These are phyloP conservation scores for Corchorus capsularis DNA, from an alignment of 345 rosid species.

Conservation along the genomic window DNA sequence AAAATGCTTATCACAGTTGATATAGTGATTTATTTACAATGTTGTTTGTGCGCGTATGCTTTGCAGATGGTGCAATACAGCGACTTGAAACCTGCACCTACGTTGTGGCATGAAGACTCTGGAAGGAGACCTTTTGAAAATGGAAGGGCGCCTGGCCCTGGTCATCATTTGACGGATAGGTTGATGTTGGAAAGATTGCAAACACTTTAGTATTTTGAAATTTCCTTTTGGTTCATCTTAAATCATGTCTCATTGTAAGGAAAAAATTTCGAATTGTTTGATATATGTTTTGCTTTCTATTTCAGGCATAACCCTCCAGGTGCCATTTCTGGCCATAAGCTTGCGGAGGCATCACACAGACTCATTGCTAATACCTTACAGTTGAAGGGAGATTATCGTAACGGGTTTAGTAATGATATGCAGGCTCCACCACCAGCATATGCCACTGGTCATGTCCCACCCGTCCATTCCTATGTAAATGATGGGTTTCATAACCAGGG, in stretches of 20 bases:
- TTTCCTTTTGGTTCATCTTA: not conserved
- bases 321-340: conserved; percentile 57
- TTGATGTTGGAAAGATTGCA: not conserved
- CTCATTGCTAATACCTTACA: conserved; percentile 69
- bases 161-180: not conserved
- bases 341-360: conserved; percentile 73
- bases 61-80: conserved; percentile 54
- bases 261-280: not conserved
- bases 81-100: conserved; percentile 63
- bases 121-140: conserved; percentile 56
- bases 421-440: conserved; percentile 36
- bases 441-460: conserved; percentile 33
- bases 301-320: conserved; percentile 70
- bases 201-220: not conserved
- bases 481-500: conserved; percentile 22
- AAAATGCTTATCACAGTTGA: not conserved
- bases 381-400: conserved; percentile 32
- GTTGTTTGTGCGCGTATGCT: conserved; percentile 5
- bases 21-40: not conserved
- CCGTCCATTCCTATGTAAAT: conserved; percentile 29
- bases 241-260: not conserved
- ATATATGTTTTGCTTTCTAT: conserved; percentile 14
- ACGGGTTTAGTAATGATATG: conserved; percentile 31
- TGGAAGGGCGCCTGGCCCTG: conserved; percentile 31
- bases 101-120: conserved; percentile 86